A percentile compares a stretch with the other conserved stretches of the same genome.
Evolutionary conservation across 2,329 filamentous ascomycete genomes (phyloP).

Genomic region (Venturia asperata): DNA sequence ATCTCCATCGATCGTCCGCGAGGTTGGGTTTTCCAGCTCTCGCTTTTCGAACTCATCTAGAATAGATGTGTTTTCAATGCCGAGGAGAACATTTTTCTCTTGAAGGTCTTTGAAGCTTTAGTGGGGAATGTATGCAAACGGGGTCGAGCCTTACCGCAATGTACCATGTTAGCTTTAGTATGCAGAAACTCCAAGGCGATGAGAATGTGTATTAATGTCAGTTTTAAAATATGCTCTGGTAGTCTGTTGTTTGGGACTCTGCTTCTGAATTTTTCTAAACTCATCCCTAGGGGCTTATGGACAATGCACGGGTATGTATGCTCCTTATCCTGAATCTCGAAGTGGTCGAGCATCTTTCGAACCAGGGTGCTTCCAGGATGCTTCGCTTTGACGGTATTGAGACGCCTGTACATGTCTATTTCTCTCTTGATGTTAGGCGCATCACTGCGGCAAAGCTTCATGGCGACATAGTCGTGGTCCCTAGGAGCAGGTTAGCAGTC

Average conservation of each 20-base stretch:
- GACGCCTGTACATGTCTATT: background rate
- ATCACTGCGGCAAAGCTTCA: background rate
- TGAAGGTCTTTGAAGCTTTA: background rate
- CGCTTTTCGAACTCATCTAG: background rate
- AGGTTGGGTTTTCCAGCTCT: background rate
- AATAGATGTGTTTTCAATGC: background rate
- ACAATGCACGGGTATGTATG: background rate
- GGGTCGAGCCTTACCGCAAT: background rate
- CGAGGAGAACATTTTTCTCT: background rate
- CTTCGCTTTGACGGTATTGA: background rate
- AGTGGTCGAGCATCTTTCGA: background rate
- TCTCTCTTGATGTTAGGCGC: background rate
- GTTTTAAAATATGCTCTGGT: background rate
- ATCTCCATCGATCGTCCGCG: background rate
- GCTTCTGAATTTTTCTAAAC: background rate
- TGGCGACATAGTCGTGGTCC: background rate
- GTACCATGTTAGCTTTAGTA: background rate
- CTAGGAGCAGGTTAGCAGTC: too few relatives aligned
- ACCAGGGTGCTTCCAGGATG: background rate
- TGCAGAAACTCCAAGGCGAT: background rate
- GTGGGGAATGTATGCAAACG: background rate
- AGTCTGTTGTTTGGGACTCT: background rate
- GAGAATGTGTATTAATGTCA: background rate
- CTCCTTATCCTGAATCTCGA: background rate
- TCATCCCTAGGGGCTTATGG: background rate